A percentile compares a stretch with the other conserved stretches of the same genome.
phyloP scores from a whole-genome alignment of 192 early-diverging fungal species.

The Helicostylum pulchrum region DNA sequence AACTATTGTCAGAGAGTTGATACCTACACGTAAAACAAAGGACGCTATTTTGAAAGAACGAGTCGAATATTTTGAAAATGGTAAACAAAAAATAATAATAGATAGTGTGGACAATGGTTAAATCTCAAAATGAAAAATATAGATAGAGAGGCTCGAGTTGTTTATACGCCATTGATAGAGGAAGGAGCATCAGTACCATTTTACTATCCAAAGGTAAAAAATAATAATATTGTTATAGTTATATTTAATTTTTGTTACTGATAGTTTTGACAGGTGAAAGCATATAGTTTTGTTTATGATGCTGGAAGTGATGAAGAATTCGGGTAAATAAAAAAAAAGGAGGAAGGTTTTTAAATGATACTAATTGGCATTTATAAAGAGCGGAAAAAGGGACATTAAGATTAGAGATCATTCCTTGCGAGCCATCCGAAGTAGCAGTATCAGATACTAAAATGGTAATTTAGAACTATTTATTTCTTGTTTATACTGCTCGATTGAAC shows the following conservation, averaged over 20 bases:
- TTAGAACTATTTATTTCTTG: neutral
- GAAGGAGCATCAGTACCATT: constrained; percentile 32
- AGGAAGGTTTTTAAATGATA: neutral
- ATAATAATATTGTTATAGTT: neutral
- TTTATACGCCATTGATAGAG: constrained; percentile 17
- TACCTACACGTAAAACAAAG: constrained; percentile 48
- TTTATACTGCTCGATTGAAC: neutral
- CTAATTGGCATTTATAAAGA: neutral
- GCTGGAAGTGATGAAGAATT: neutral
- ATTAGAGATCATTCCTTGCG: constrained; percentile 28
- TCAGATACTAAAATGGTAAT: constrained; percentile 29
- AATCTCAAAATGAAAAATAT: neutral
- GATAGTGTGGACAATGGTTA: neutral
- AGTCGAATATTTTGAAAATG: constrained; percentile 34
- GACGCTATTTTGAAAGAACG: constrained; percentile 43
- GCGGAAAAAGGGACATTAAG: constrained; percentile 16
- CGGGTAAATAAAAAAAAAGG: neutral
- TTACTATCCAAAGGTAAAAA: constrained; percentile 47
- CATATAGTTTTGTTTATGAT: constrained; percentile 30
- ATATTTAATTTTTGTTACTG: neutral
- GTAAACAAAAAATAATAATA: constrained; percentile 6
- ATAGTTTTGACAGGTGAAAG: constrained; percentile 17
- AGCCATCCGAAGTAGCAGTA: neutral
- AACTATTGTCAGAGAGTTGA: constrained; percentile 34
- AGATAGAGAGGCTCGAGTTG: constrained; percentile 16